A percentile compares a stretch with the other conserved stretches of the same genome.
Evolutionary conservation across 495 filamentous ascomycete genomes (phyloP).

Genomic region (Neurospora sp.): DNA sequence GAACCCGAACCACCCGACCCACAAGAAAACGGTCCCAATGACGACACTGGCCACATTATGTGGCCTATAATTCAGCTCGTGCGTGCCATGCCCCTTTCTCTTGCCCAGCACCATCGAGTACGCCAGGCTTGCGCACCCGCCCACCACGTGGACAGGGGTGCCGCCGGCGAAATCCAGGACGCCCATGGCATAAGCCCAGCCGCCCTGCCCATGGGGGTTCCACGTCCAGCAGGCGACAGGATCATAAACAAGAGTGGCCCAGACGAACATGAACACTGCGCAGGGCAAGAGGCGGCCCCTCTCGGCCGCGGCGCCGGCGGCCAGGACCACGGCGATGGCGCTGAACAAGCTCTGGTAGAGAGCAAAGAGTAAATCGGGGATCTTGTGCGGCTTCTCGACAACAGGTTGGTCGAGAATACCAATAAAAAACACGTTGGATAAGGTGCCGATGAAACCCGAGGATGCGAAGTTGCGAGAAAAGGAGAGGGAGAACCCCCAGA

Average conservation of each 20-base stretch:
- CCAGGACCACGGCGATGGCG: constrained; percentile 83
- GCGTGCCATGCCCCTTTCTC: constrained; percentile 73
- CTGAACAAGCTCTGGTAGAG: constrained; percentile 97
- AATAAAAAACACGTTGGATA: constrained; percentile 76
- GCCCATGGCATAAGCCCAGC: constrained; percentile 74
- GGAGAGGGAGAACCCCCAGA: constrained; percentile 91
- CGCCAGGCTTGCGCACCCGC: constrained; percentile 75
- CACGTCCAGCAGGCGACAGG: constrained; percentile 97
- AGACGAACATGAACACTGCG: constrained; percentile 92
- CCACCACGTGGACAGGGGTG: constrained; percentile 88
- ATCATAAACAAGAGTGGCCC: constrained; percentile 91
- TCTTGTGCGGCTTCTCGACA: constrained; percentile 52
- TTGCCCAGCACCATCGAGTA: constrained; percentile 85
- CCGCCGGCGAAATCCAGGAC: constrained; percentile 91
- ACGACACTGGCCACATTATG: constrained; percentile 96
- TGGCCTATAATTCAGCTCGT: constrained; percentile 89
- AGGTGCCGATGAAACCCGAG: constrained; percentile 59
- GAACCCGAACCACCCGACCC: constrained; percentile 98
- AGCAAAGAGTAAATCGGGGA: constrained; percentile 87
- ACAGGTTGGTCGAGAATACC: constrained; percentile 68
- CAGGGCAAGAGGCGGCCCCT: constrained; percentile 89
- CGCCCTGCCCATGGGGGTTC: constrained; percentile 50
- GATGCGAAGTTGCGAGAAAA: constrained; percentile 80
- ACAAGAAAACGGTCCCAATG: constrained; percentile 91
- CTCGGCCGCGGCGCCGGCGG: constrained; percentile 84